These are phyloP conservation scores for Aureobasidium sp. DNA, from an alignment of 2,329 filamentous ascomycete genomes.

Conservation along the genomic window DNA sequence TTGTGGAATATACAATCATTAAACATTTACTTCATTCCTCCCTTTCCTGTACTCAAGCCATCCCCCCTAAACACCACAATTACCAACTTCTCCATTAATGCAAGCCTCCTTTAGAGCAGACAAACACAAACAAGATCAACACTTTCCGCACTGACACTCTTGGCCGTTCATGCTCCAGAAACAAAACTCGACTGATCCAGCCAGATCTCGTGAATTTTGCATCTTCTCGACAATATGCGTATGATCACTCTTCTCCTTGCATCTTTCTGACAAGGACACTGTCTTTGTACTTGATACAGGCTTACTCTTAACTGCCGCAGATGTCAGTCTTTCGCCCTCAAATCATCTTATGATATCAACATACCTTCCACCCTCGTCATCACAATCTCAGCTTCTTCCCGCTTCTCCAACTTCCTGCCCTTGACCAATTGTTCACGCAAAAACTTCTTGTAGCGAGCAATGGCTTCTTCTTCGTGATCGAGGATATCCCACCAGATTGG, in stretches of 20 bases:
- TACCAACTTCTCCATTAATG: not conserved
- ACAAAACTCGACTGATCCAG: constrained; percentile 1
- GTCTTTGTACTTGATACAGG: not conserved
- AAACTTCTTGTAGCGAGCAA: not conserved
- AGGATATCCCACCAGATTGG: not conserved
- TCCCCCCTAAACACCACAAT: not conserved
- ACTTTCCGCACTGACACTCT: constrained; percentile 5
- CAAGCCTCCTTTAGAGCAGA: not conserved
- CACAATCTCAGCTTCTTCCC: not conserved
- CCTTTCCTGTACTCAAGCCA: not conserved
- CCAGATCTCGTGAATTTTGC: constrained; percentile 1
- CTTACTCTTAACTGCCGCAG: not conserved
- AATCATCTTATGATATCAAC: not conserved
- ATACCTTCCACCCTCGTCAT: not conserved
- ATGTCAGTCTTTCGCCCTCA: not conserved
- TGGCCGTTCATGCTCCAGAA: constrained; percentile 8
- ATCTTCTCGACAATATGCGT: not conserved
- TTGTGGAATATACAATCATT: not conserved
- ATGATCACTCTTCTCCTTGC: not conserved
- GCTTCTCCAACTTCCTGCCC: not conserved
- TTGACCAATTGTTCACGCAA: not conserved
- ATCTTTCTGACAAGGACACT: not conserved
- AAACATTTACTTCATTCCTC: not conserved
- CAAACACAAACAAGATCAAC: not conserved
- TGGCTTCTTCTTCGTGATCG: not conserved